Percentiles rank a stretch among this genome's conserved stretches.
phyloP scores from a whole-genome alignment of 345 rosid species.

The Camelina laxa region DNA sequence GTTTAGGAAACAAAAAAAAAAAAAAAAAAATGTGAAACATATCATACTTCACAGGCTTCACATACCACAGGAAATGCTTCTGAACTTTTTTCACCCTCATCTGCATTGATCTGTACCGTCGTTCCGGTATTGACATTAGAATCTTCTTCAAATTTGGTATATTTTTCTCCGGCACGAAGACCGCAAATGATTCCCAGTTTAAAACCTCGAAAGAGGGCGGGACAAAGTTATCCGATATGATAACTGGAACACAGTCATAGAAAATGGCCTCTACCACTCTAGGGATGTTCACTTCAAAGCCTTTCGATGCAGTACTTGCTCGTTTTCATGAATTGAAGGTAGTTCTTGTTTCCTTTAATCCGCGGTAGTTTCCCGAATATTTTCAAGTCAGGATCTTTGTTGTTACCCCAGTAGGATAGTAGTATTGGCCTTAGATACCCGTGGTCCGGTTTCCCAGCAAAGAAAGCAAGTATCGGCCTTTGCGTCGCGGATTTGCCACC shows the following conservation, averaged over 20 bases:
- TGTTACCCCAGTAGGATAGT: conserved; percentile 72
- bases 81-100: conserved; percentile 80
- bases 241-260: conserved; percentile 86
- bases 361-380: conserved; percentile 69
- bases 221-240: conserved; percentile 86
- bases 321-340: conserved; percentile 72
- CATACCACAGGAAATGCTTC: conserved; percentile 94
- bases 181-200: conserved; percentile 88
- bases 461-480: conserved; percentile 81
- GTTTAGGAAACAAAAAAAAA: not conserved
- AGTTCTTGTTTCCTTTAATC: conserved; percentile 66
- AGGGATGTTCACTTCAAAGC: conserved; percentile 89
- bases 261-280: conserved; percentile 95
- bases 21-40: conserved; percentile 57
- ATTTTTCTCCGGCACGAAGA: conserved; percentile 81
- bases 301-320: conserved; percentile 96
- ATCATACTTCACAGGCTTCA: conserved; percentile 76
- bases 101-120: conserved; percentile 63
- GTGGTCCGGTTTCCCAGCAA: conserved; percentile 76
- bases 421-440: conserved; percentile 86
- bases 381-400: conserved; percentile 87
- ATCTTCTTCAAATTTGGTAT: conserved; percentile 82
- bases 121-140: conserved; percentile 67
- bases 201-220: conserved; percentile 86
- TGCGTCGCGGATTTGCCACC: conserved; percentile 73